Evolutionary conservation across 176 grass and related monocot genomes (phyloP), one percentile per base, ranked within the genome.

Genomic region (Tuctoria greenei): DNA sequence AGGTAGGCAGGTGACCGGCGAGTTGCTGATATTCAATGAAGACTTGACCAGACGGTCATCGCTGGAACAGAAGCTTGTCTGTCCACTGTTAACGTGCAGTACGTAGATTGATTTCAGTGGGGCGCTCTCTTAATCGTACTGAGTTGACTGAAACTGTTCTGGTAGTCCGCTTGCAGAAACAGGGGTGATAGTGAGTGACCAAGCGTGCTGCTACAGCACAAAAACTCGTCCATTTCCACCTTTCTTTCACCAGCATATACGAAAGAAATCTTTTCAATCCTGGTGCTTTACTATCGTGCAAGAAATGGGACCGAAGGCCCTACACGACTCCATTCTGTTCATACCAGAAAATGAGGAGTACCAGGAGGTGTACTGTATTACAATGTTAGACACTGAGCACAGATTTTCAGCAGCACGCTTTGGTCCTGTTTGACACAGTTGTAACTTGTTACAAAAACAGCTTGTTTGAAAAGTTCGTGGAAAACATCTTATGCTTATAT

Each of bases 1-100:
- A 20, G 54, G 72, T 54, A 51, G 76, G 8, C 50, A 61, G 83
- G 62, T 68, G 54, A 52, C 69, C 52, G 55, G 17, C 61, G 61
- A 37, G 51, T 60, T 13, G 57, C 11, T 60, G 11, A 15, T 4
- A 60, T 60, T 60, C 24, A 60, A 60, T 28, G 24, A 28, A 28
- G 25, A 26, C 9, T 28, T 60, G 57, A 60, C 57, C 23, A 6
- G 5, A 27, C 56, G 24, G 6, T 59, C 0, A 6, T 59, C 27
- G 8, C 21, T 27, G 23, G 52, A 56, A 10, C 9, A 20, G 52
- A 56, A 56, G 8, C n/a, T 21, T 24, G 23, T 26, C 23, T 25
- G 55, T 11, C 10, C 10, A 10, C 23, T 58, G 23, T 26, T 0
- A 10, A 11, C 55, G 9, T 58, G 23, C 55, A 58, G 21, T 58